Evolutionary conservation across 2,329 filamentous ascomycete species (phyloP), one percentile per base, ranked within the genome.

Genomic region (Falciphora oryzae): DNA sequence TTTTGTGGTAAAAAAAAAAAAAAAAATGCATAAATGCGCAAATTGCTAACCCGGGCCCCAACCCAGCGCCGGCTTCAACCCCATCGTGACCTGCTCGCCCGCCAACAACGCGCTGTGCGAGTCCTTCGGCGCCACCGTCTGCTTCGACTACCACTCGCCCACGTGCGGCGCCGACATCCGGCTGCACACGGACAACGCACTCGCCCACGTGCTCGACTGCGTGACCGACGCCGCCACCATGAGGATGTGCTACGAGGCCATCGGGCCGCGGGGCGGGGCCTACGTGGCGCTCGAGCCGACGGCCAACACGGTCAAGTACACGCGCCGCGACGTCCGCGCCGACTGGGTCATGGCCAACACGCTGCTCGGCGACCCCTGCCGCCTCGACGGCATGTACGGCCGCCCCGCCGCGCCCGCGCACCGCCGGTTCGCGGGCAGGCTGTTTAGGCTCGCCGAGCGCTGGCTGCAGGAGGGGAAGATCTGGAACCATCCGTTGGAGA

Each of bases 311-410:
- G 32, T 66, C 59, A 61, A 65, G 27, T 66, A 66, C 66, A 65
- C 63, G 6, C 65, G 65, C 59, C 65, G 66, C 50, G 66, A 67
- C n/a, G 32, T 67, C 14, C 59, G 31, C 10, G 66, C 66, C 61
- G 63, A 64, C 57, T 67, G 66, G 66, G 58, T 27, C 70, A 70
- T 61, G 71, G 70, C 6, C 25, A 56, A 64, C 22, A 63, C 66
- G 35, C 63, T 67, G 18, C 66, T 66, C 29, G 66, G 65, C 27
- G 59, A 60, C 14, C 57, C 65, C n/a, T 65, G 65, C 58, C 59
- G 65, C 58, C 68, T 77, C 0, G 75, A 78, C 60, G 71, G 71
- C 0, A 71, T 75, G 2, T 77, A 76, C 57, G 76, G 66, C 27
- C 65, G 66, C 11, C 66, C 66, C 4, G 65, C 66, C 10, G 63